Evolutionary conservation across 345 rosid genomes (phyloP).

Genomic region (Capsella bursapastoris): DNA sequence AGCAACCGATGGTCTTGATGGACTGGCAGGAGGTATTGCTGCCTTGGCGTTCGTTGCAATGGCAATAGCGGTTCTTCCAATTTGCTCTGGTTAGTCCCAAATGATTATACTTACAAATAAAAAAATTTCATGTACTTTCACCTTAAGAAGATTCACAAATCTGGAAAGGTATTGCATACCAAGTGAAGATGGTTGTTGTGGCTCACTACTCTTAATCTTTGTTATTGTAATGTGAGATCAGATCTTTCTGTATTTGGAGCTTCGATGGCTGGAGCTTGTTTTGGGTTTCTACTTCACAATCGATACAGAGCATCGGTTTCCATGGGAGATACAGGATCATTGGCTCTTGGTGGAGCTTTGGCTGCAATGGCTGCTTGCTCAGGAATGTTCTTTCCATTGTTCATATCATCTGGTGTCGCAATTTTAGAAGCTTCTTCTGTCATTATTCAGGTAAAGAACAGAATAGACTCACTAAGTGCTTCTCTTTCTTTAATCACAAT

Average conservation of each 20-base stretch:
- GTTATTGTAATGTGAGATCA: slow-evolving; percentile 37
- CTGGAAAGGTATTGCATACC: not conserved
- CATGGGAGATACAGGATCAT: slow-evolving; percentile 86
- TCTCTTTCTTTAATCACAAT: not conserved
- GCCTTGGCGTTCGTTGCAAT: slow-evolving; percentile 83
- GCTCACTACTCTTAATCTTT: not conserved
- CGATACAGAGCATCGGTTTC: slow-evolving; percentile 79
- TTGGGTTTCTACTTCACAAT: slow-evolving; percentile 88
- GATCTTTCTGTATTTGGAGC: slow-evolving; percentile 90
- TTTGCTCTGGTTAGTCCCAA: slow-evolving; percentile 75
- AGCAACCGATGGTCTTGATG: slow-evolving; percentile 84
- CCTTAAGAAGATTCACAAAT: not conserved
- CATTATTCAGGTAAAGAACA: slow-evolving; percentile 63
- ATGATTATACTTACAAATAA: not conserved
- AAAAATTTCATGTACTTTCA: too few relatives aligned
- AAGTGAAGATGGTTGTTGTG: slow-evolving; percentile 5
- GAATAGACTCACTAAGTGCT: not conserved
- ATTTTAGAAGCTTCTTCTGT: slow-evolving; percentile 68
- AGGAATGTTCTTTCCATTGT: slow-evolving; percentile 91
- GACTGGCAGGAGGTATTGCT: slow-evolving; percentile 87
- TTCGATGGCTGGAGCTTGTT: slow-evolving; percentile 95
- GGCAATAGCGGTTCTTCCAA: slow-evolving; percentile 89
- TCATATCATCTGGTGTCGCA: slow-evolving; percentile 80
- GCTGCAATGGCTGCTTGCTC: slow-evolving; percentile 97
- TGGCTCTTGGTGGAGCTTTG: slow-evolving; percentile 89